These are phyloP conservation scores for Linnemannia hyalina DNA, from an alignment of 192 early-diverging fungal genomes.

Conservation along the genomic window DNA sequence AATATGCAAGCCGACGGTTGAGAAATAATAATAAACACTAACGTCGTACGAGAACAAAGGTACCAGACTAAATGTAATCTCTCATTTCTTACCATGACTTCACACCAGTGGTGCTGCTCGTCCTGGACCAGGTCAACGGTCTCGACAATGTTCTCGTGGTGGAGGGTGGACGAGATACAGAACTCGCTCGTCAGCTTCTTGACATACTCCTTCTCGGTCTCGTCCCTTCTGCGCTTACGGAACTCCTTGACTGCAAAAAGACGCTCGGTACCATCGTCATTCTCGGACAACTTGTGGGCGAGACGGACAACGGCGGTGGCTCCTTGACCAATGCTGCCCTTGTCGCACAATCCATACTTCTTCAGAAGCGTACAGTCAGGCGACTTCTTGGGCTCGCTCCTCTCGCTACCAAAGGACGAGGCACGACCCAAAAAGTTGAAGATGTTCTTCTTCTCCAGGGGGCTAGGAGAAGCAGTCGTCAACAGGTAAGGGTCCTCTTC, in stretches of 20 bases:
- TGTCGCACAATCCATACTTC: slow-evolving; percentile 87
- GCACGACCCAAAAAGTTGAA: slow-evolving; percentile 49
- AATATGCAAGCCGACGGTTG: not conserved
- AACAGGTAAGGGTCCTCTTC: slow-evolving; percentile 40
- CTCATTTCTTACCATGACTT: slow-evolving; percentile 73
- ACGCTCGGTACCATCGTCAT: slow-evolving; percentile 66
- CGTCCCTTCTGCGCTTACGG: slow-evolving; percentile 84
- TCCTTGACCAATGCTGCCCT: slow-evolving; percentile 86
- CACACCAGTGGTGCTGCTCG: slow-evolving; percentile 84
- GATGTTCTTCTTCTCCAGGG: slow-evolving; percentile 49
- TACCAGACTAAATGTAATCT: not conserved
- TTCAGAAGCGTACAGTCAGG: slow-evolving; percentile 64
- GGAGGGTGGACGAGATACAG: slow-evolving; percentile 92
- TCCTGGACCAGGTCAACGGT: slow-evolving; percentile 98
- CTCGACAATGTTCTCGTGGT: slow-evolving; percentile 92
- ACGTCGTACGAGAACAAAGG: not conserved
- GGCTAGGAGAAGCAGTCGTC: slow-evolving; percentile 20
- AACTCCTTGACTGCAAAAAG: slow-evolving; percentile 96
- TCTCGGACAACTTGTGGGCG: slow-evolving; percentile 78
- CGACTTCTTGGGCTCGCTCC: slow-evolving; percentile 24
- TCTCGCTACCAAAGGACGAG: slow-evolving; percentile 35
- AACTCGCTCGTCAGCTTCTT: slow-evolving; percentile 97
- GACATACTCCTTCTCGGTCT: slow-evolving; percentile 94
- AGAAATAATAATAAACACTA: not conserved
- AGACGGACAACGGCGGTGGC: slow-evolving; percentile 94